These are phyloP conservation scores for Russula sp. DNA, from an alignment of 768 basidiomycete species.

Conservation along the genomic window DNA sequence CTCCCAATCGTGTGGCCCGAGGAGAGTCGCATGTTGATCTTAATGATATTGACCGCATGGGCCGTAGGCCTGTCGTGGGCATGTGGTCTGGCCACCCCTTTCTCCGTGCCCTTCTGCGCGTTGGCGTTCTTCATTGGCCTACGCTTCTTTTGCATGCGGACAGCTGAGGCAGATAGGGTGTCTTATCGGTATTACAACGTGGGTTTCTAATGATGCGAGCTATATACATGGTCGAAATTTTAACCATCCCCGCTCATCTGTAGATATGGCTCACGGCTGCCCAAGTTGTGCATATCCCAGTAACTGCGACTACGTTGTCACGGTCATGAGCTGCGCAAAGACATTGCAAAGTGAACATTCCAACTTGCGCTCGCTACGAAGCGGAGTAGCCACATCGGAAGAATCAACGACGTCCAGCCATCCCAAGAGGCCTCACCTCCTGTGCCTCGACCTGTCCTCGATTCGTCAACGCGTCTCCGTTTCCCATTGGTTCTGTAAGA, in stretches of 20 bases:
- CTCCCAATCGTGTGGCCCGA: conserved; percentile 25
- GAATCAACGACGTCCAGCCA: no score
- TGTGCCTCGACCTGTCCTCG: no score
- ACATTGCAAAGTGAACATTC: no score
- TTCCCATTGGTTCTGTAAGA: no score
- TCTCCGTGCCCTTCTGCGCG: conserved; percentile 11
- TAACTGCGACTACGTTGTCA: background rate
- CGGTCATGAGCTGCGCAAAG: background rate
- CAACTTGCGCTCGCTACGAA: no score
- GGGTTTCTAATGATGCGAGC: background rate
- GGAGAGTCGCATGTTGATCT: conserved; percentile 20
- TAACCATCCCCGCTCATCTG: background rate
- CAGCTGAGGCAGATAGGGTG: conserved; percentile 22
- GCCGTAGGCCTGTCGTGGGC: conserved; percentile 20
- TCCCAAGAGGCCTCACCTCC: no score
- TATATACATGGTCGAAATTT: background rate
- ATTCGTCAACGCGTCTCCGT: no score
- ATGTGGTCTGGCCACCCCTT: conserved; percentile 21
- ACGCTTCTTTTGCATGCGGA: conserved; percentile 19
- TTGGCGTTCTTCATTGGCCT: conserved; percentile 21
- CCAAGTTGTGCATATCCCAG: conserved; percentile 2
- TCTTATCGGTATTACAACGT: conserved; percentile 30
- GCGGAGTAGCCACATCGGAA: no score
- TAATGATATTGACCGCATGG: conserved; percentile 23
- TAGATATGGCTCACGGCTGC: conserved; percentile 11